Evolutionary conservation across 129 eudicot species (phyloP).

Genomic region (Calendula officinalis): DNA sequence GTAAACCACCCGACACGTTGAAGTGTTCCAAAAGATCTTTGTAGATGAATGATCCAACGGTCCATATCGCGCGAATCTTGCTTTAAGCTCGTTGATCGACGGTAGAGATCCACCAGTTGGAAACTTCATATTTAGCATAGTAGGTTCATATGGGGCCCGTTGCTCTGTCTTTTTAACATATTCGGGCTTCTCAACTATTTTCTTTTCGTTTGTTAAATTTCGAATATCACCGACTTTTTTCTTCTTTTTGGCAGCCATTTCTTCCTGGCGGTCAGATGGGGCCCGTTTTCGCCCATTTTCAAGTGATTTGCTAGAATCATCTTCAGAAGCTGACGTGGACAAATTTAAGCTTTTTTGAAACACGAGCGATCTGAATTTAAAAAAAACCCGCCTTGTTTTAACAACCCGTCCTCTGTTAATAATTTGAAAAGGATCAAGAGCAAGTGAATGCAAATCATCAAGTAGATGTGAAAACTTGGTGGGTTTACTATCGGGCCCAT

Average conservation of each 20-base stretch:
- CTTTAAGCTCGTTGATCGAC: conserved; percentile 64
- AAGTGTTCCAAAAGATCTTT: conserved; percentile 66
- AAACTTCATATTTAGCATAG: conserved; percentile 76
- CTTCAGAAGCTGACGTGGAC: conserved; percentile 38
- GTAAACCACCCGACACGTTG: conserved; percentile 70
- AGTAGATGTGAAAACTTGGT: conserved; percentile 44
- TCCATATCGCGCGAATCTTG: conserved; percentile 78
- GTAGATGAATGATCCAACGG: conserved; percentile 53
- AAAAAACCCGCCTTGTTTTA: conserved; percentile 35
- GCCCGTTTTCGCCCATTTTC: conserved; percentile 62
- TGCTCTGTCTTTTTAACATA: conserved; percentile 35
- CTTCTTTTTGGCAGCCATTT: conserved; percentile 54
- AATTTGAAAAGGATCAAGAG: conserved; percentile 55
- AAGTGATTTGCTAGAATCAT: conserved; percentile 24
- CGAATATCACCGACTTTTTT: conserved; percentile 53
- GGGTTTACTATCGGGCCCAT: conserved; percentile 21
- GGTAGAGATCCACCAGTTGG: conserved; percentile 67
- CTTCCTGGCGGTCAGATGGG: conserved; percentile 80
- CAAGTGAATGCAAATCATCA: conserved; percentile 57
- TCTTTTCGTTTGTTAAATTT: conserved; percentile 46
- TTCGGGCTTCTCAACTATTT: conserved; percentile 36
- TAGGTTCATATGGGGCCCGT: conserved; percentile 44
- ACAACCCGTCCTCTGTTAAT: conserved; percentile 33
- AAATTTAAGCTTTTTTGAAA: conserved; percentile 64
- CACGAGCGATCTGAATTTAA: conserved; percentile 70